Base-by-base conservation (phyloP, 2,329 filamentous ascomycete genomes). In the Diplodia scrobiculata region DNA sequence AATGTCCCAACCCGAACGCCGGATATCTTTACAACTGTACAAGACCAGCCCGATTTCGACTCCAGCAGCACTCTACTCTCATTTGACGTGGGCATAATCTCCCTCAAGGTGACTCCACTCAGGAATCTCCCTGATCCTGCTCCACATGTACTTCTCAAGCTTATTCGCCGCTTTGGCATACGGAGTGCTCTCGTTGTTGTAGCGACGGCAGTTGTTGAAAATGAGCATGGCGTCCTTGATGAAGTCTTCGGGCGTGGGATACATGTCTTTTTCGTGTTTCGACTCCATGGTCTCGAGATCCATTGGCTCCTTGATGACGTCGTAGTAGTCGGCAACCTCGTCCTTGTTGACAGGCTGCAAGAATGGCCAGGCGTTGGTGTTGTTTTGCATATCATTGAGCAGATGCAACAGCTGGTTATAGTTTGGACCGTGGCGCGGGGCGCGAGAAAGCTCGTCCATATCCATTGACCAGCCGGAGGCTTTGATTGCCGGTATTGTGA, bases 261-360 rank as follows among this genome's bases (percentile, higher is more conserved):
- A 99, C 73, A 94, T 86, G 78, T 98, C 95, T 47, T 92, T 91
- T 74, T 98, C 93, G 69, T 97, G 89, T 79, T 96, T 96, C 71
- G 87, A 88, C 78, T 98, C 95, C 94, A 99, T 98, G 21, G 93
- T 97, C 55, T 87, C 89, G 55, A 97, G 83, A 75, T 97, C 95
- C 95, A 99, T 99, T 41, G 95, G 95, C 77, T 97, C 91, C 75
- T 93, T 93, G 82, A 99, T 99, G 68, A 98, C 93, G 67, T 97
- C 92, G 81, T 98, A 98, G 80, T 99, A 99, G 77, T 99, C 95
- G n/a, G 92, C 88, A 0, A 99, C 95, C 71, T 98, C 95, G 73
- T 99, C 95, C 70, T 90, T 89, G 76, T 96, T 97, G 70, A 99
- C 95, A 0, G 95, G 94, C 29, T 92, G 87, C 36, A 95, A 85